phyloP scores from a whole-genome alignment of 768 basidiomycete species.

The Erythrobasidium yunnanense region DNA sequence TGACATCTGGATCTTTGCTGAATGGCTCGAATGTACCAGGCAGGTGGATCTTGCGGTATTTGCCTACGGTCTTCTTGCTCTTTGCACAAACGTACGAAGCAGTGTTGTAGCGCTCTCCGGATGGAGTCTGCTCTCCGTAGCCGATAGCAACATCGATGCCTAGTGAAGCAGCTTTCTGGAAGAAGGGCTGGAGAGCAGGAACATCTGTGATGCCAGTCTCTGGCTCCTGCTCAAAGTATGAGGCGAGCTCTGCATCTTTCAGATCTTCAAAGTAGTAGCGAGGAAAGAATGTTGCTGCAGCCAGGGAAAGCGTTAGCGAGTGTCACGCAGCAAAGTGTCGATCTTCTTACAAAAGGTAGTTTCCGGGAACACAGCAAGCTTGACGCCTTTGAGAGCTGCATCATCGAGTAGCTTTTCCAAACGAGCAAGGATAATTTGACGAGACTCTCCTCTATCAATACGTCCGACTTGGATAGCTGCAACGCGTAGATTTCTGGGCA shows the following conservation, averaged over 20 bases:
- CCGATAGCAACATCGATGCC: slow-evolving; percentile 41
- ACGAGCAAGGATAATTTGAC: slow-evolving; percentile 34
- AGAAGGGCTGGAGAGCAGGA: slow-evolving; percentile 36
- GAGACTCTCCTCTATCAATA: slow-evolving; percentile 37
- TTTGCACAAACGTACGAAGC: slow-evolving; percentile 38
- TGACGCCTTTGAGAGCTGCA: background rate
- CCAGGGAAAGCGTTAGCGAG: slow-evolving; percentile 35
- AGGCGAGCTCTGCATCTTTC: slow-evolving; percentile 32
- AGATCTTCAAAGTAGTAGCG: slow-evolving; percentile 39
- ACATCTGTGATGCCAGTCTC: slow-evolving; percentile 31
- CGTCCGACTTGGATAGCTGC: slow-evolving; percentile 41
- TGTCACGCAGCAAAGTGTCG: slow-evolving; percentile 29
- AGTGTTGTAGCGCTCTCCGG: slow-evolving; percentile 38
- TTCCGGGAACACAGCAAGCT: slow-evolving; percentile 17
- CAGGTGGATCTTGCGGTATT: slow-evolving; percentile 40
- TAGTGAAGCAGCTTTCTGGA: slow-evolving; percentile 35
- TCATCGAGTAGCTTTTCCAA: slow-evolving; percentile 36
- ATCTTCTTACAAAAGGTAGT: slow-evolving; percentile 26
- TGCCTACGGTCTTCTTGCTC: slow-evolving; percentile 36
- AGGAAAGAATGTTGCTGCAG: slow-evolving; percentile 39
- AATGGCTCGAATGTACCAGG: slow-evolving; percentile 40
- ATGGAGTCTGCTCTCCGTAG: slow-evolving; percentile 39
- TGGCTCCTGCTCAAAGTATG: slow-evolving; percentile 38
- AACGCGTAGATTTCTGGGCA: slow-evolving; percentile 39
- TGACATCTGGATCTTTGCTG: slow-evolving; percentile 37